These are phyloP conservation scores for Zasmidium angulare DNA, from an alignment of 2,329 filamentous ascomycete species.

Conservation along the genomic window DNA sequence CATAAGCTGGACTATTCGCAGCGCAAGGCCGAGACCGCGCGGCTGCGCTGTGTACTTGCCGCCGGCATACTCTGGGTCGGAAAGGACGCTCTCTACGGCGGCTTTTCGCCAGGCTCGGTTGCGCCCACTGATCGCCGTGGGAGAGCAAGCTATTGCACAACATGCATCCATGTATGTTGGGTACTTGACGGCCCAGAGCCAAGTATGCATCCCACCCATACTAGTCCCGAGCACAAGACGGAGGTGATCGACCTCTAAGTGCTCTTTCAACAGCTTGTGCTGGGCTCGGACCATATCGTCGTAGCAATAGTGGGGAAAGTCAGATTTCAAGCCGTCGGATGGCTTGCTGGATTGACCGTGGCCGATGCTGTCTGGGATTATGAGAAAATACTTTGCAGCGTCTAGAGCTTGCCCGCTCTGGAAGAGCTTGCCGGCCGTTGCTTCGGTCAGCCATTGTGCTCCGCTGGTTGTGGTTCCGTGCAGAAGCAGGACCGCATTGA, in stretches of 20 bases:
- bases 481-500: constrained; percentile 7
- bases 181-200: too few species aligned
- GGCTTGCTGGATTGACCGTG: constrained; percentile 65
- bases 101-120: constrained; percentile 50
- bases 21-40: not conserved
- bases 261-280: too few species aligned
- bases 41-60: constrained; percentile 4
- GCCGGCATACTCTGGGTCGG: not conserved
- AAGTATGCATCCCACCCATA: too few species aligned
- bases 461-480: constrained; percentile 5
- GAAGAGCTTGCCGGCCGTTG: constrained; percentile 7
- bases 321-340: constrained; percentile 26
- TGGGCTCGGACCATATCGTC: too few species aligned
- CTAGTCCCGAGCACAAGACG: too few species aligned
- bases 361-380: constrained; percentile 65
- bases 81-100: constrained; percentile 5
- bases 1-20: constrained; percentile 3
- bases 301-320: too few species aligned
- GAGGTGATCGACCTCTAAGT: too few species aligned
- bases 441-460: constrained; percentile 1
- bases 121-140: too few species aligned
- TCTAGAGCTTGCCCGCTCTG: constrained; percentile 3
- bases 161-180: too few species aligned
- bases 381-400: constrained; percentile 61
- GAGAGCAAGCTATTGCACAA: too few species aligned